Percentiles rank a stretch among this genome's conserved stretches.
phyloP scores from a whole-genome alignment of 352 stramenopile genomes.

The Pythium angustatum region DNA sequence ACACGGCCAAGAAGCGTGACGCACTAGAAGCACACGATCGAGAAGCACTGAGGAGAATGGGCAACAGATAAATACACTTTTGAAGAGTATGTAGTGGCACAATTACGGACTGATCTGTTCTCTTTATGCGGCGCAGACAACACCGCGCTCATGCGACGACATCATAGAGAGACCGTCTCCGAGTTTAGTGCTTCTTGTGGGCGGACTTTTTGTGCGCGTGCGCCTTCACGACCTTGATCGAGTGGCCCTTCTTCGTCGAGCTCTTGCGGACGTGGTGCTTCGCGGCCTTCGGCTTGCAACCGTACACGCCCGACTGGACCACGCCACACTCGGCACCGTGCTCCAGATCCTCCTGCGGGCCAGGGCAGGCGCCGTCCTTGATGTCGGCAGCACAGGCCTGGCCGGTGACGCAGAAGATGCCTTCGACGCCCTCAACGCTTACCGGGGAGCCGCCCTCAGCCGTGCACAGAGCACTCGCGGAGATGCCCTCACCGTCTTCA shows the following conservation, averaged over 20 bases:
- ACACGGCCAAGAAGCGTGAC: no score
- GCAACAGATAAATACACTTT: no score
- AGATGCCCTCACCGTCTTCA: slow-evolving; percentile 13
- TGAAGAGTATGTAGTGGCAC: no score
- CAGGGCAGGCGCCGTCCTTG: slow-evolving; percentile 17
- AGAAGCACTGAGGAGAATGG: no score
- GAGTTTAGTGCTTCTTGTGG: slow-evolving; percentile 17
- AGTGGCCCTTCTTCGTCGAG: no score
- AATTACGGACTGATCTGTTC: no score
- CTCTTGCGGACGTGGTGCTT: slow-evolving; percentile 10
- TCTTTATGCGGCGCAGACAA: no score
- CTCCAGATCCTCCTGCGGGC: slow-evolving; percentile 6
- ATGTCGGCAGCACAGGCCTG: slow-evolving; percentile 15
- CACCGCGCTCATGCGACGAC: no score
- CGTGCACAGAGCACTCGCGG: not conserved
- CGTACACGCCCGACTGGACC: slow-evolving; percentile 15
- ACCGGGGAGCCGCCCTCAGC: slow-evolving; percentile 14
- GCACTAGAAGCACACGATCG: no score
- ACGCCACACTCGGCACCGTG: slow-evolving; percentile 18
- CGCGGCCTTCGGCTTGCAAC: slow-evolving; percentile 14
- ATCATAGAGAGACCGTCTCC: no score
- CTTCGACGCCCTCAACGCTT: slow-evolving; percentile 21
- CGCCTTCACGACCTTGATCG: slow-evolving; percentile 14
- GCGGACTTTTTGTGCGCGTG: slow-evolving; percentile 2
- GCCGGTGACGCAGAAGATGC: slow-evolving; percentile 21